These are phyloP conservation scores for Camelina neglecta DNA, from an alignment of 345 rosid species.

Conservation along the genomic window DNA sequence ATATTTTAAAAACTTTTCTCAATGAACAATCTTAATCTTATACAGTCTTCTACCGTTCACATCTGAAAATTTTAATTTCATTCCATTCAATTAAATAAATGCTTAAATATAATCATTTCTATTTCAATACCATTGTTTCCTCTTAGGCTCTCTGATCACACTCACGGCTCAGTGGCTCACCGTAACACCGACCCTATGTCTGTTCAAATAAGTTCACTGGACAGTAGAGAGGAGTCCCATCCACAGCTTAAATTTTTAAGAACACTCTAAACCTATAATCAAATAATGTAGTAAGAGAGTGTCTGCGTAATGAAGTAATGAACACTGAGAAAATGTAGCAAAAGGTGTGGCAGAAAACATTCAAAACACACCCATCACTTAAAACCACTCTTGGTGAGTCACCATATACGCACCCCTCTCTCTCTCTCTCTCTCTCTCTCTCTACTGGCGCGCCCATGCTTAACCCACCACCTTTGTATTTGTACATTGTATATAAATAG, in stretches of 20 bases:
- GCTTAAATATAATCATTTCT: background rate
- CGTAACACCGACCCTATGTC: too few species aligned
- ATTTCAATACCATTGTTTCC: background rate
- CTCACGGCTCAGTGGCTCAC: too few species aligned
- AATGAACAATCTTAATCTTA: background rate
- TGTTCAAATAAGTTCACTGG: background rate
- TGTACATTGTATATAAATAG: constrained; percentile 23
- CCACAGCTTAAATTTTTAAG: background rate
- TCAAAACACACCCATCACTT: constrained; percentile 42
- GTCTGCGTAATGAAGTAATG: constrained; percentile 16
- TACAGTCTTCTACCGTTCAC: background rate
- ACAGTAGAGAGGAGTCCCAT: background rate
- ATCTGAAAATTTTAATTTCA: too few species aligned
- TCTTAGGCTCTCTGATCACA: background rate
- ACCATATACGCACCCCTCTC: constrained; percentile 28
- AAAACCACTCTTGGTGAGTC: constrained; percentile 34
- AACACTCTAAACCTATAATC: constrained; percentile 4
- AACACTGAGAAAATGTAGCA: constrained; percentile 7
- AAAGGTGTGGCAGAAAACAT: constrained; percentile 27
- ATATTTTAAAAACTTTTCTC: too few species aligned
- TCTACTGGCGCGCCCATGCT: constrained; percentile 25
- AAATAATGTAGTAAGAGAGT: background rate
- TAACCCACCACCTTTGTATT: constrained; percentile 10
- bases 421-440: constrained; percentile 16
- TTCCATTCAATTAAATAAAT: too few species aligned